Evolutionary conservation across 495 filamentous ascomycete genomes (phyloP), one percentile per base, ranked within the genome.

Genomic region (Penicillium bialowiezense): DNA sequence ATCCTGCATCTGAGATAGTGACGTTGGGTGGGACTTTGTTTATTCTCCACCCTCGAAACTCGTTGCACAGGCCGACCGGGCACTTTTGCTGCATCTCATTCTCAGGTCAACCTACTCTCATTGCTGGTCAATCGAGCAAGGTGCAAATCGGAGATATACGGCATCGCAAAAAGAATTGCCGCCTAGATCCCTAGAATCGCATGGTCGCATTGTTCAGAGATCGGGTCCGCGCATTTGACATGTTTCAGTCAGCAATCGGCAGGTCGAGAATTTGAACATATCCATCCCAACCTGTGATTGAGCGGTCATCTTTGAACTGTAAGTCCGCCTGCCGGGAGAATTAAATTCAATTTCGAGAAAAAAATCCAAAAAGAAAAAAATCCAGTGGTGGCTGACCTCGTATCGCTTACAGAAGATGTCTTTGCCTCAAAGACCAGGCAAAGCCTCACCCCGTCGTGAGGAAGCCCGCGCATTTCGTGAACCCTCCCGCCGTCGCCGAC

Each of bases 401-500:
- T 5, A 28, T 28, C 24, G 14, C 1, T 36, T 26, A 1, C 24
- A 44, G 39, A 20, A 33, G 19, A 88, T 88, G 85, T 86, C 85
- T 64, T 73, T 86, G 50, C 83, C 86, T 47, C 80, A 83, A 62
- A 72, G 82, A 60, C 85, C 86, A 48, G 75, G 72, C 46, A 72
- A 75, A 50, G 68, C 70, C 52, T 82, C 75, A 51, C 79, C 84
- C 33, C 74, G 77, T 34, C 79, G 78, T 50, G 83, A 86, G 48
- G 80, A 80, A 51, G 69, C 56, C 31, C 71, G 56, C 48, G 67
- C 82, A 33, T 89, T 87, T 58, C 84, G 84, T 48, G 81, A 88
- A 37, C 83, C 87, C n/a, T 81, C 82, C 4, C 81, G 83, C 23
- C 80, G 87, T 48, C 82, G 83, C 23, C 80, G 83, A 34, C 73